phyloP scores from a whole-genome alignment of 768 basidiomycete genomes.

The Gloeophyllum trabeum region DNA sequence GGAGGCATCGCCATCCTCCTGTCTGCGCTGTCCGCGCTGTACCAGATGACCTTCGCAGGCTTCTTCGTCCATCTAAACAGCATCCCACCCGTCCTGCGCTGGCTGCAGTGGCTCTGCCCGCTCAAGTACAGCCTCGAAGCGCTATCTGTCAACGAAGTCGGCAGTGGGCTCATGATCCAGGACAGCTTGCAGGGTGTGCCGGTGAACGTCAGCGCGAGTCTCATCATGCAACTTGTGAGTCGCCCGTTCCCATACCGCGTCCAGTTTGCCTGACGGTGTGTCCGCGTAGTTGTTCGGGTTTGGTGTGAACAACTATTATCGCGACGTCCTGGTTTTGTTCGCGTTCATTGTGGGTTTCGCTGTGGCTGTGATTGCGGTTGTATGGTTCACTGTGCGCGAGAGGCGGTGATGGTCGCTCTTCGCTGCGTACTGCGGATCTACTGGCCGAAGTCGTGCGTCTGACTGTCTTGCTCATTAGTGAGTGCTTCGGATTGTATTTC shows the following conservation, averaged over 20 bases:
- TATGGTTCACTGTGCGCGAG: constrained; percentile 73
- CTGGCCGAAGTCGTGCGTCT: too few species aligned
- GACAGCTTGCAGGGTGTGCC: constrained; percentile 77
- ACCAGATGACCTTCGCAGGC: constrained; percentile 83
- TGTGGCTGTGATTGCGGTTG: constrained; percentile 56
- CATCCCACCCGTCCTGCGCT: constrained; percentile 86
- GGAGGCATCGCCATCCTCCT: constrained; percentile 87
- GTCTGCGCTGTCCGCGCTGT: constrained; percentile 63
- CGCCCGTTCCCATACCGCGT: constrained; percentile 7
- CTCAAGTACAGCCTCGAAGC: constrained; percentile 82
- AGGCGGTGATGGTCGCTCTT: constrained; percentile 45
- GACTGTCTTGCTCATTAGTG: too few species aligned
- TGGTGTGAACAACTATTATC: constrained; percentile 68
- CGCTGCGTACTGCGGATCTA: too few species aligned
- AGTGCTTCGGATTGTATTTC: too few species aligned
- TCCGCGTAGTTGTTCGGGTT: constrained; percentile 73
- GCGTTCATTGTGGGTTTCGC: constrained; percentile 80
- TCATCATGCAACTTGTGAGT: constrained; percentile 82
- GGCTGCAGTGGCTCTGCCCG: constrained; percentile 88
- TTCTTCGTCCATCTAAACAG: constrained; percentile 83
- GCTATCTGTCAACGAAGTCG: constrained; percentile 85
- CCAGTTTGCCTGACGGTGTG: constrained; percentile 2
- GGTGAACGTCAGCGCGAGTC: constrained; percentile 61
- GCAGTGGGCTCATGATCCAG: constrained; percentile 74
- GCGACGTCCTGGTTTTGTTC: constrained; percentile 81